Evolutionary conservation across 495 filamentous ascomycete genomes (phyloP).

Genomic region (Patellaria atrata): DNA sequence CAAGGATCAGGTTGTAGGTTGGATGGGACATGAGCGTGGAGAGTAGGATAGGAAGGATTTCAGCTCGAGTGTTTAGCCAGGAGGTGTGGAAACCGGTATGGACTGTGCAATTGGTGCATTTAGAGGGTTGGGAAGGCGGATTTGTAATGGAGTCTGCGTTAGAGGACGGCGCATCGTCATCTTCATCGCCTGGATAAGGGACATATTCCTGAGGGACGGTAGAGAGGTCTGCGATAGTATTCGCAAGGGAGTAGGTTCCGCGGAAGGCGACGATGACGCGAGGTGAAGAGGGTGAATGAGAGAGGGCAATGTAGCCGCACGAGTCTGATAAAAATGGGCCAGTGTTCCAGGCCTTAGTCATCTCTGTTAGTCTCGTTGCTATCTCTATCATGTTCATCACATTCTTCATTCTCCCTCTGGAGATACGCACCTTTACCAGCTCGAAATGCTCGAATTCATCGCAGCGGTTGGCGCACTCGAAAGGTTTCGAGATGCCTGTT

Average conservation of each 20-base stretch:
- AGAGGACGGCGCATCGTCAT: slow-evolving; percentile 20
- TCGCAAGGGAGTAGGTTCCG: slow-evolving; percentile 84
- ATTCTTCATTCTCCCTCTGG: neutral
- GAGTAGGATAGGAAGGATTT: slow-evolving; percentile 46
- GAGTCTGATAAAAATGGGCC: slow-evolving; percentile 76
- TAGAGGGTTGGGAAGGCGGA: slow-evolving; percentile 14
- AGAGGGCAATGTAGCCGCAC: slow-evolving; percentile 85
- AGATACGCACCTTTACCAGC: slow-evolving; percentile 44
- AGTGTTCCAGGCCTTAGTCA: slow-evolving; percentile 66
- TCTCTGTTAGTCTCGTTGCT: slow-evolving; percentile 3
- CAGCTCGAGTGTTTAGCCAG: slow-evolving; percentile 57
- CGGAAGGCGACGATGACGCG: slow-evolving; percentile 85
- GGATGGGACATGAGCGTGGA: slow-evolving; percentile 44
- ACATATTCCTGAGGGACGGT: slow-evolving; percentile 80
- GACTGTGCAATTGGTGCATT: slow-evolving; percentile 75
- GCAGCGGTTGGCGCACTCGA: slow-evolving; percentile 73
- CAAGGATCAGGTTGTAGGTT: slow-evolving; percentile 55
- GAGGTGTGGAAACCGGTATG: slow-evolving; percentile 79
- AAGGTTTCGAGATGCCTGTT: slow-evolving; percentile 62
- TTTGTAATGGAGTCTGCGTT: slow-evolving; percentile 1
- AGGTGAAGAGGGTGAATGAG: slow-evolving; percentile 43
- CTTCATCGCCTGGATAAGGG: slow-evolving; percentile 52
- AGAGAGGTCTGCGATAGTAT: slow-evolving; percentile 77
- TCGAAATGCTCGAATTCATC: slow-evolving; percentile 63
- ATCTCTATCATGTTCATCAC: neutral